A percentile compares a stretch with the other conserved stretches of the same genome.
phyloP scores from a whole-genome alignment of 345 rosid species.

The Salix exigua region DNA sequence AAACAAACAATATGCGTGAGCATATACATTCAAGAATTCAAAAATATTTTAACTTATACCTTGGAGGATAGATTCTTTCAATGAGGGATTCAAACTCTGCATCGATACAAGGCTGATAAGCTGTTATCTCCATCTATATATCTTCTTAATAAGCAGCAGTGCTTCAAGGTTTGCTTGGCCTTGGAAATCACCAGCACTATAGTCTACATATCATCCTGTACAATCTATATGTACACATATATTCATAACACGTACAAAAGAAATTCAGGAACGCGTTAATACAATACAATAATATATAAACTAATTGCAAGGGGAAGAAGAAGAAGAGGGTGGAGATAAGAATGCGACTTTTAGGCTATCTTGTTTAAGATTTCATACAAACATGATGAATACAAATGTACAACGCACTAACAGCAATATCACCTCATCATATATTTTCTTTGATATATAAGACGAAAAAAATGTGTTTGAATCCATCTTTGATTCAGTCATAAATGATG shows the following conservation, averaged over 20 bases:
- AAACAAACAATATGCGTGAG: neutral
- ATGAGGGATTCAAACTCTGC: slow-evolving; percentile 72
- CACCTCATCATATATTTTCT: no score
- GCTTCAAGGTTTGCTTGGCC: neutral
- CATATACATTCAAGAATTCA: neutral
- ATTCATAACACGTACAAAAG: neutral
- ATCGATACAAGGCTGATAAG: slow-evolving; percentile 67
- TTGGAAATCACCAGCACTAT: no score
- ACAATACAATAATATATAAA: neutral
- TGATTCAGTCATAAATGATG: no score
- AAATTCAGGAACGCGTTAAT: neutral
- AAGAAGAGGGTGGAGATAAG: slow-evolving; percentile 11
- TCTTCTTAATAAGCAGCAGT: neutral
- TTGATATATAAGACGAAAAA: no score
- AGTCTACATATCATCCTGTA: neutral
- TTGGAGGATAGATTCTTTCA: slow-evolving; percentile 84
- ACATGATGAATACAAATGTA: no score
- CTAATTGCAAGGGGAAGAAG: neutral
- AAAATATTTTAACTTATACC: slow-evolving; percentile 24
- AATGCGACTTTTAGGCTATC: slow-evolving; percentile 1
- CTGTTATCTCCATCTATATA: slow-evolving; percentile 37
- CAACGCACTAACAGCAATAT: no score
- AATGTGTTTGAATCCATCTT: no score
- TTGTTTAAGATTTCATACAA: neutral
- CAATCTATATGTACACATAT: no score